Evolutionary conservation across 805 yeast species (phyloP).

Genomic region (Candida vaughaniae): DNA sequence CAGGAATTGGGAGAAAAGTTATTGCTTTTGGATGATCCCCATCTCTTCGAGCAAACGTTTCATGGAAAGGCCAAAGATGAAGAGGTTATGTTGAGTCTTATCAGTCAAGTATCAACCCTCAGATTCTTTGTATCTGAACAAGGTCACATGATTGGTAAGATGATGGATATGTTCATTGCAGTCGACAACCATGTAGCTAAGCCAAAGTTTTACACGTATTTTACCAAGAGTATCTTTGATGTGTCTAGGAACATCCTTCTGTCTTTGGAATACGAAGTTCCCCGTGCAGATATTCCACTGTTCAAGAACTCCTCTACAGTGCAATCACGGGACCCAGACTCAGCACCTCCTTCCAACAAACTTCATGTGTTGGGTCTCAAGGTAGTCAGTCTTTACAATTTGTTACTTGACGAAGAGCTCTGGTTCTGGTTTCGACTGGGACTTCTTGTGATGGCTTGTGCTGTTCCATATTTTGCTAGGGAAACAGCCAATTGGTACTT

Average conservation of each 20-base stretch:
- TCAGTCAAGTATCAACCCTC: conserved; percentile 24
- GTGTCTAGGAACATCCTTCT: conserved; percentile 6
- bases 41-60: conserved; percentile 10
- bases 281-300: conserved; percentile 8
- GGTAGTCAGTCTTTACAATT: conserved; percentile 16
- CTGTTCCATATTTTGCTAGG: conserved; percentile 25
- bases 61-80: conserved; percentile 17
- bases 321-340: conserved; percentile 27
- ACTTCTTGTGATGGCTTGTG: conserved; percentile 20
- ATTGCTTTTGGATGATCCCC: conserved; percentile 9
- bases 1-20: conserved; percentile 10
- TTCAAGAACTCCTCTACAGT: conserved; percentile 10
- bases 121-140: conserved; percentile 9
- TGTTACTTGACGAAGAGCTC: conserved; percentile 18
- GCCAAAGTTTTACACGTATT: conserved; percentile 10
- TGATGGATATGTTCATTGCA: conserved; percentile 8
- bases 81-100: conserved; percentile 23
- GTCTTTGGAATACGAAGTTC: conserved; percentile 10
- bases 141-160: background rate
- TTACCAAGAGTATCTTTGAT: conserved; percentile 12
- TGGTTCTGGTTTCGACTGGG: conserved; percentile 33
- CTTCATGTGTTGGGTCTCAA: conserved; percentile 22
- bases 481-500: conserved; percentile 30
- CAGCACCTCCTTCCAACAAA: conserved; percentile 21
- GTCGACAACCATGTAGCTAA: conserved; percentile 11